Conservation (phyloP, 164 flowering plant genomes). For the Vitis vinifera region DNA sequence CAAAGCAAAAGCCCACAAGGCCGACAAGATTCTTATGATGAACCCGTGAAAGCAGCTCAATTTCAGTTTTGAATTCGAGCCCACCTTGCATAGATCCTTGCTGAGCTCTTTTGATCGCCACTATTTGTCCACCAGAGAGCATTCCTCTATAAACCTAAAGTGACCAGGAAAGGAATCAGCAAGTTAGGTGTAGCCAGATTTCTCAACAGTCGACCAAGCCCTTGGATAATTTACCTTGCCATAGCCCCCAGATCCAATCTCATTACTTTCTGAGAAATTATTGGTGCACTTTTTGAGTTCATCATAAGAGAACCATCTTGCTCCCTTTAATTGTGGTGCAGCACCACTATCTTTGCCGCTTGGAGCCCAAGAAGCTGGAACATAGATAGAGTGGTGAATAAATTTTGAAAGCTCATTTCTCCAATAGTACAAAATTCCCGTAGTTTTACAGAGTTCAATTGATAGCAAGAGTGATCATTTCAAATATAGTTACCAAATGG, state of each 20-base stretch:
- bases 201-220: too few species aligned
- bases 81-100: conserved; percentile 81
- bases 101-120: conserved; percentile 78
- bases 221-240: conserved; percentile 32
- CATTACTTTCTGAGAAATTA: conserved; percentile 56
- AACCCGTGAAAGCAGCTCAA: conserved; percentile 74
- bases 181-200: too few species aligned
- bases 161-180: background rate
- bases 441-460: conserved; percentile 20
- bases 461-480: background rate
- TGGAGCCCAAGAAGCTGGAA: conserved; percentile 75
- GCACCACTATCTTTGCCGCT: conserved; percentile 18
- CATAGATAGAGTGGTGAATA: conserved; percentile 1
- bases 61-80: conserved; percentile 74
- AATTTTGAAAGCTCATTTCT: too few species aligned
- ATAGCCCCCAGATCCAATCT: conserved; percentile 75
- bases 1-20: conserved; percentile 73
- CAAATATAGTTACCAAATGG: conserved; percentile 56
- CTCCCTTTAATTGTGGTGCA: conserved; percentile 77
- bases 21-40: conserved; percentile 79
- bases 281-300: conserved; percentile 68
- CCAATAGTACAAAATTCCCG: too few species aligned
- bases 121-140: conserved; percentile 44
- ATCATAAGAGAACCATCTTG: conserved; percentile 76
- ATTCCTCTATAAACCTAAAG: conserved; percentile 64